Conservation (phyloP, 1,284 basidiomycete genomes). For the Grifola frondosa region DNA sequence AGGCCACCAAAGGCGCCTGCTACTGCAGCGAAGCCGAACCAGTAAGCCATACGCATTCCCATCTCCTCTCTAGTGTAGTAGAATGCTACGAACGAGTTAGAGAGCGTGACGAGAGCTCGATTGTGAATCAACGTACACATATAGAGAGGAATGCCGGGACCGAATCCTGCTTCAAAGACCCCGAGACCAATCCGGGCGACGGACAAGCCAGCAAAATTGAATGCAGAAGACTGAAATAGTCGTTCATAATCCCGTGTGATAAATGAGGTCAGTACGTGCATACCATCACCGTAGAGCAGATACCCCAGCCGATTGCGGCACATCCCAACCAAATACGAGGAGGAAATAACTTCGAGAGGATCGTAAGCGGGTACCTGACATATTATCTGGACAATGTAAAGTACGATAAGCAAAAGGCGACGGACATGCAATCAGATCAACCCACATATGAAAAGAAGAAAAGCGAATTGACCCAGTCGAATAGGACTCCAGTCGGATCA, state of each 20-base stretch:
- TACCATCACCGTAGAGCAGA: constrained; percentile 70
- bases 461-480: constrained; percentile 73
- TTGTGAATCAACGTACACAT: constrained; percentile 49
- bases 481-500: constrained; percentile 63
- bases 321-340: constrained; percentile 67
- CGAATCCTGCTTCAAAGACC: constrained; percentile 73
- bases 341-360: constrained; percentile 64
- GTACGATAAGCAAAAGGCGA: not conserved
- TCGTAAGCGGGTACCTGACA: constrained; percentile 68
- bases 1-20: constrained; percentile 78
- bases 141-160: constrained; percentile 72
- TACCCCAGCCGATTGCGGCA: constrained; percentile 69
- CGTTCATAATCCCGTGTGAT: not conserved
- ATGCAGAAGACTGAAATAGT: constrained; percentile 51
- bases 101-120: not conserved
- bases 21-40: constrained; percentile 79
- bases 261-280: constrained; percentile 7
- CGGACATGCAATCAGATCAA: constrained; percentile 5
- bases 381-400: constrained; percentile 48
- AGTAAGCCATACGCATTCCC: constrained; percentile 71
- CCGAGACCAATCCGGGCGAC: constrained; percentile 63
- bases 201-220: constrained; percentile 57
- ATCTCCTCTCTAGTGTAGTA: constrained; percentile 76
- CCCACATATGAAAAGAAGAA: constrained; percentile 77
- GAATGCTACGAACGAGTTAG: constrained; percentile 45